A percentile compares a stretch with the other conserved stretches of the same genome.
Evolutionary conservation across 2,329 filamentous ascomycete genomes (phyloP).

Genomic region (Cucurbitaria berberidis): DNA sequence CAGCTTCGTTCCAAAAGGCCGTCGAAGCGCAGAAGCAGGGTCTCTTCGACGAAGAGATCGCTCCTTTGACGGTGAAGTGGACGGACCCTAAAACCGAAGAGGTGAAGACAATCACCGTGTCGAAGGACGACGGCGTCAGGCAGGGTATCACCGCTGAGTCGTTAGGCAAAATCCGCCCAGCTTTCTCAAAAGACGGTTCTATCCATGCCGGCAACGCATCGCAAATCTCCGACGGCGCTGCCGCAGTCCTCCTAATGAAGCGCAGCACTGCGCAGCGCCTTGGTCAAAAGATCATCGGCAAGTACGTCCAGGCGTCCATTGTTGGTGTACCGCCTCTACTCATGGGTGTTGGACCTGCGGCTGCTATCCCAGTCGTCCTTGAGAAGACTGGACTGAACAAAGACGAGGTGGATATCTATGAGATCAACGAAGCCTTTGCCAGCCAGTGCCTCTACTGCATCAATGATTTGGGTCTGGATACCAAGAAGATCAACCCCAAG

Average conservation of each 20-base stretch:
- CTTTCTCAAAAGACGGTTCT: constrained; percentile 87
- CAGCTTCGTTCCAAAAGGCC: constrained; percentile 91
- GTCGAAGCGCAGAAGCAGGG: constrained; percentile 81
- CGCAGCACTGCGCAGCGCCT: constrained; percentile 87
- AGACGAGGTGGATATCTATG: constrained; percentile 90
- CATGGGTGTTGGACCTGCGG: constrained; percentile 96
- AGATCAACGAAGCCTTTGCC: constrained; percentile 99
- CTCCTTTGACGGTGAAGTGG: constrained; percentile 82
- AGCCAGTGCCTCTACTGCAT: constrained; percentile 93
- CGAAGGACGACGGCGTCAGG: constrained; percentile 85
- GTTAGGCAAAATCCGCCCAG: constrained; percentile 86
- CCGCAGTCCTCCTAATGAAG: constrained; percentile 94
- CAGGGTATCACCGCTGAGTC: constrained; percentile 85
- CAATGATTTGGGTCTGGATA: constrained; percentile 81
- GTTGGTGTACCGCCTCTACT: constrained; percentile 90
- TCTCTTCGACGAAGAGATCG: constrained; percentile 93
- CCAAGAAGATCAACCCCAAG: constrained; percentile 94
- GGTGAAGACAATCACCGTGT: constrained; percentile 80
- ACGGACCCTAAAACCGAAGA: constrained; percentile 91
- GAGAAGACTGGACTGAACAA: constrained; percentile 83
- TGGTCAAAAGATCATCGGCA: constrained; percentile 87
- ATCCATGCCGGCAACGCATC: constrained; percentile 97
- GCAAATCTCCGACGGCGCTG: constrained; percentile 92
- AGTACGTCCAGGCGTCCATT: constrained; percentile 84
- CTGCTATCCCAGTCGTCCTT: constrained; percentile 91